These are phyloP conservation scores for Lepidopterella palustris DNA, from an alignment of 495 filamentous ascomycete genomes.

Conservation along the genomic window DNA sequence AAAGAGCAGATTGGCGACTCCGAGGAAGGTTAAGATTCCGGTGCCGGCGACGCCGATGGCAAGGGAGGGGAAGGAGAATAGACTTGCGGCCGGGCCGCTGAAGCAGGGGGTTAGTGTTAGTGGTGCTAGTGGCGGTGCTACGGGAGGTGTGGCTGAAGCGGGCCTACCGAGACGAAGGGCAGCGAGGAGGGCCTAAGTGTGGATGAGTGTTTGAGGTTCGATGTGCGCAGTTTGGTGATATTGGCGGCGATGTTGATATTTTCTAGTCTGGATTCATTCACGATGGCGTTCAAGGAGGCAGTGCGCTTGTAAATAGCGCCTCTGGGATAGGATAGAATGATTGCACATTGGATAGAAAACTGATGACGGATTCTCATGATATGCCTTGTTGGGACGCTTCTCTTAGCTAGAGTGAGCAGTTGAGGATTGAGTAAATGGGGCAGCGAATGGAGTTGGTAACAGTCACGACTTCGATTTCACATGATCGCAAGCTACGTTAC, in stretches of 20 bases:
- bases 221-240: too few relatives aligned
- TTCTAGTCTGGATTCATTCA: too few relatives aligned
- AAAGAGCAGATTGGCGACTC: constrained; percentile 23
- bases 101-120: constrained; percentile 18
- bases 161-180: constrained; percentile 22
- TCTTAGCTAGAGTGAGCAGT: neutral
- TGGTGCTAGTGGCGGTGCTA: too few relatives aligned
- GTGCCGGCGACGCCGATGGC: neutral
- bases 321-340: too few relatives aligned
- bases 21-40: constrained; percentile 20
- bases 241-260: too few relatives aligned
- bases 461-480: neutral
- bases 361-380: too few relatives aligned
- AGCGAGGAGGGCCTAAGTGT: constrained; percentile 10
- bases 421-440: too few relatives aligned
- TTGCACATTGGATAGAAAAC: too few relatives aligned
- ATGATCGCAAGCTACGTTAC: neutral
- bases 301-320: too few relatives aligned
- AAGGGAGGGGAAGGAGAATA: constrained; percentile 24
- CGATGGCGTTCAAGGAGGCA: too few relatives aligned
- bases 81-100: constrained; percentile 4
- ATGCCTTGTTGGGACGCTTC: too few relatives aligned
- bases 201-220: too few relatives aligned
- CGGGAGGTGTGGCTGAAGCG: constrained; percentile 9
- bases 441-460: neutral